Evolutionary conservation across 192 early-diverging fungal species (phyloP).

Genomic region (Chytriomyces sp.): DNA sequence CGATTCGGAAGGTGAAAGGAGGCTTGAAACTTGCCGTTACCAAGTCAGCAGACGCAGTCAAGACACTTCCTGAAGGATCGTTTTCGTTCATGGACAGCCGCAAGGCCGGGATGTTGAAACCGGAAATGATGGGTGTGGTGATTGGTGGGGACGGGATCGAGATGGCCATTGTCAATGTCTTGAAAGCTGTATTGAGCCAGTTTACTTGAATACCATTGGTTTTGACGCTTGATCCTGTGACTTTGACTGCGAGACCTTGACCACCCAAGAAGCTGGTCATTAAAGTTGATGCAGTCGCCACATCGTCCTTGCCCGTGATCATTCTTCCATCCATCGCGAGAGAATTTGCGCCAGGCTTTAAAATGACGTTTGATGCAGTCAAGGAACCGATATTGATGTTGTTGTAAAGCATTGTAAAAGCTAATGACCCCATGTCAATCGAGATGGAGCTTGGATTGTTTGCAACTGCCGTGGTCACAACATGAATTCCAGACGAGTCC

Average conservation of each 20-base stretch:
- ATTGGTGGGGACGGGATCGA: constrained; percentile 7
- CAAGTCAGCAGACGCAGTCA: background rate
- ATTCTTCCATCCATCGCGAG: constrained; percentile 19
- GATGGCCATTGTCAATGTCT: background rate
- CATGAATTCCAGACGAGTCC: constrained; percentile 18
- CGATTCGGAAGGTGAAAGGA: constrained; percentile 31
- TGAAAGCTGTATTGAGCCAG: constrained; percentile 16
- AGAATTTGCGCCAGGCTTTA: constrained; percentile 29
- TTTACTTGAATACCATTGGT: background rate
- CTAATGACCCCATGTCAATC: constrained; percentile 31
- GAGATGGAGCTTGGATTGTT: constrained; percentile 39
- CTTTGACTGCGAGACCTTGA: background rate
- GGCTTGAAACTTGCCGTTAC: constrained; percentile 22
- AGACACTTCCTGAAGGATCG: constrained; percentile 16
- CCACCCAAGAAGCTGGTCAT: constrained; percentile 19
- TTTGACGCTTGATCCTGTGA: background rate
- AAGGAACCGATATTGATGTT: constrained; percentile 19
- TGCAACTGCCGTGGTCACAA: constrained; percentile 18
- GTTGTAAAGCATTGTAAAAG: constrained; percentile 14
- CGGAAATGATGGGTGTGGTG: constrained; percentile 4
- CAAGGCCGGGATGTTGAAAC: constrained; percentile 19
- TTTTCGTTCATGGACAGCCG: constrained; percentile 2
- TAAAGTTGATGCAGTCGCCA: background rate
- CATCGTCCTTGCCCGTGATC: constrained; percentile 1
- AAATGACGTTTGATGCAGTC: constrained; percentile 17